A percentile compares a stretch with the other conserved stretches of the same genome.
Evolutionary conservation across 2,329 filamentous ascomycete genomes (phyloP).

Genomic region (Diplodia scrobiculata): DNA sequence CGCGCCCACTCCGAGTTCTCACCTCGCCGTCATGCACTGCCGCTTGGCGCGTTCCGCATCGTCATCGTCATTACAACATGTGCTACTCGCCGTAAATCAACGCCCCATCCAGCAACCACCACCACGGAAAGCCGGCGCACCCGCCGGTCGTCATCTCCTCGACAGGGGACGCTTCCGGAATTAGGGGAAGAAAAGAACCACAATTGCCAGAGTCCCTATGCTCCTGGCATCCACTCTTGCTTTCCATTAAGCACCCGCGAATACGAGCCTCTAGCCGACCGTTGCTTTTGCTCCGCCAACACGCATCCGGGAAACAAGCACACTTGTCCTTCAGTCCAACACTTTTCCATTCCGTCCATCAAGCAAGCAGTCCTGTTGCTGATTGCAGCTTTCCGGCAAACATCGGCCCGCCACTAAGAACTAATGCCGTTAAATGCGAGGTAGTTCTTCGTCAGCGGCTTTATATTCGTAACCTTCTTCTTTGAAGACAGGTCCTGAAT

Average conservation of each 20-base stretch:
- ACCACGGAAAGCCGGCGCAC: not conserved
- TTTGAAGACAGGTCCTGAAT: slow-evolving; percentile 51
- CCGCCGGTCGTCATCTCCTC: slow-evolving; percentile 25
- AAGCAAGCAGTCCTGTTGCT: not conserved
- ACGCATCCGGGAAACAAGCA: not conserved
- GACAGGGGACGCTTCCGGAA: slow-evolving; percentile 18
- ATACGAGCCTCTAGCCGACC: not conserved
- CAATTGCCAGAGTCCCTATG: not conserved
- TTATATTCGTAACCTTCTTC: slow-evolving; percentile 49
- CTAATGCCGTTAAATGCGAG: slow-evolving; percentile 58
- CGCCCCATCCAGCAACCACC: not conserved
- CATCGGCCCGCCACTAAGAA: not conserved
- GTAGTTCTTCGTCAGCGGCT: slow-evolving; percentile 53
- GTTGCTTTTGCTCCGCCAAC: not conserved
- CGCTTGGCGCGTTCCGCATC: slow-evolving; percentile 3
- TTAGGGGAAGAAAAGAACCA: slow-evolving; percentile 19
- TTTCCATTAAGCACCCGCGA: not conserved
- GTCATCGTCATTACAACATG: not conserved
- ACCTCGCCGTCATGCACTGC: not conserved
- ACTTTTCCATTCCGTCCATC: not conserved
- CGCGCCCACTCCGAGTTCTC: not conserved
- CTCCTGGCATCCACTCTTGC: not conserved
- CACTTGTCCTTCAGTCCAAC: not conserved
- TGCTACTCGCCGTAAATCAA: slow-evolving; percentile 1
- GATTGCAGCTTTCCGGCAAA: too few species aligned